These are phyloP conservation scores for Neurospora sp. DNA, from an alignment of 495 filamentous ascomycete species.

Conservation along the genomic window DNA sequence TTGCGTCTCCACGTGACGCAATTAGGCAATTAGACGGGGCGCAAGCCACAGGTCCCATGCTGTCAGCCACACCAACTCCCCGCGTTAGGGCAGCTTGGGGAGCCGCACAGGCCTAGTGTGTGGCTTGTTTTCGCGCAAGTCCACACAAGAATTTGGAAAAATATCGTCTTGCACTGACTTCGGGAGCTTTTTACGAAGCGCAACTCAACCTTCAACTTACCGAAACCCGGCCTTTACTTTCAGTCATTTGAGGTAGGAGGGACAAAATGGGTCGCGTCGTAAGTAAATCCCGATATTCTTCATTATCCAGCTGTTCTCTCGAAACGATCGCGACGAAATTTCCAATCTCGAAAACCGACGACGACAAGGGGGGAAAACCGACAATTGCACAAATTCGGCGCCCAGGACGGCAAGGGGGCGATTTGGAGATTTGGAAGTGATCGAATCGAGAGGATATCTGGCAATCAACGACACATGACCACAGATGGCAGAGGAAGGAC, in stretches of 20 bases:
- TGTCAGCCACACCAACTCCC: conserved; percentile 9
- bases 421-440: conserved; percentile 1
- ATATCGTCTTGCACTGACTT: conserved; percentile 20
- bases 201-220: conserved; percentile 20
- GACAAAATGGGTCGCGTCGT: conserved; percentile 44
- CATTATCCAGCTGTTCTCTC: conserved; percentile 3
- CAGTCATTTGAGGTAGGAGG: conserved; percentile 23
- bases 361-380: neutral
- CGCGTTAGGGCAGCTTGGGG: conserved; percentile 22
- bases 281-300: conserved; percentile 21
- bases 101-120: conserved; percentile 13
- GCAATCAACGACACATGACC: neutral
- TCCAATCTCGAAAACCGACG: conserved; percentile 4
- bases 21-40: neutral
- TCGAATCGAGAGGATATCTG: neutral
- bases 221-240: conserved; percentile 22
- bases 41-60: neutral
- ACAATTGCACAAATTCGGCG: conserved; percentile 1
- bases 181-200: conserved; percentile 17
- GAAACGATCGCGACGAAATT: conserved; percentile 5
- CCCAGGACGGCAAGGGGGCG: conserved; percentile 10
- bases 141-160: conserved; percentile 32
- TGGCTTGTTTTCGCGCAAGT: conserved; percentile 15
- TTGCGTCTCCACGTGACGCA: neutral
- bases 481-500: neutral